Percentiles rank a stretch among this genome's conserved stretches.
phyloP scores from a whole-genome alignment of 371 early-diverging fungal genomes.

The Apophysomyces elegans region DNA sequence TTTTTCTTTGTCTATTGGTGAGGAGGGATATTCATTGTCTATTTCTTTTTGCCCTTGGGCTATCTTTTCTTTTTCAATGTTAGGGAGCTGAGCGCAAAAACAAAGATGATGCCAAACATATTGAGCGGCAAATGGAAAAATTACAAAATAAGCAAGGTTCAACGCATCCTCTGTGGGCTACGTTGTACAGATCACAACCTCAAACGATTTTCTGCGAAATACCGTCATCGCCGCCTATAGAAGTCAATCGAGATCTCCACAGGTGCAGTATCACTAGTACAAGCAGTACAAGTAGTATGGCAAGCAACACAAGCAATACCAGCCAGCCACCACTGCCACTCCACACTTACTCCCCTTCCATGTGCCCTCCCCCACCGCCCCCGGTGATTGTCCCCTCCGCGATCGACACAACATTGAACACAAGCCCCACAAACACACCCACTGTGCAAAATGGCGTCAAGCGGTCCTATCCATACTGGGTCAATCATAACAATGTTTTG shows the following conservation, averaged over 20 bases:
- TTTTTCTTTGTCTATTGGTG: background rate
- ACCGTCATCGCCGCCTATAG: slow-evolving; percentile 13
- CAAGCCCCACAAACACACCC: background rate
- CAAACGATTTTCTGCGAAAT: slow-evolving; percentile 37
- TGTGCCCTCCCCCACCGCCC: background rate
- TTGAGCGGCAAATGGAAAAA: slow-evolving; percentile 61
- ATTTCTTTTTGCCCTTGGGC: too few relatives aligned
- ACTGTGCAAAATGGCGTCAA: background rate
- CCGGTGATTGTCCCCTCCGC: background rate
- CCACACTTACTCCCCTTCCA: too few relatives aligned
- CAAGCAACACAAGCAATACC: background rate
- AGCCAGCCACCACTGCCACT: background rate
- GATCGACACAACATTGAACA: background rate
- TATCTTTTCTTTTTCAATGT: background rate
- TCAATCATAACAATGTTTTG: slow-evolving; percentile 11
- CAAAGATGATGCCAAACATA: slow-evolving; percentile 63
- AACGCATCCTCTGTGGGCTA: slow-evolving; percentile 44
- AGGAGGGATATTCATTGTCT: too few relatives aligned
- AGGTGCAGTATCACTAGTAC: slow-evolving; percentile 4
- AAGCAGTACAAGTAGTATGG: background rate
- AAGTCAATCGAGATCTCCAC: background rate
- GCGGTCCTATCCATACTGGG: background rate
- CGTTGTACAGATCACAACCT: slow-evolving; percentile 37
- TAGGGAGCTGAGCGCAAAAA: slow-evolving; percentile 67
- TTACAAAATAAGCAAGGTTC: slow-evolving; percentile 47